Base-by-base conservation (phyloP, 257 asterid genomes). In the Thymus quinquecostatus region DNA sequence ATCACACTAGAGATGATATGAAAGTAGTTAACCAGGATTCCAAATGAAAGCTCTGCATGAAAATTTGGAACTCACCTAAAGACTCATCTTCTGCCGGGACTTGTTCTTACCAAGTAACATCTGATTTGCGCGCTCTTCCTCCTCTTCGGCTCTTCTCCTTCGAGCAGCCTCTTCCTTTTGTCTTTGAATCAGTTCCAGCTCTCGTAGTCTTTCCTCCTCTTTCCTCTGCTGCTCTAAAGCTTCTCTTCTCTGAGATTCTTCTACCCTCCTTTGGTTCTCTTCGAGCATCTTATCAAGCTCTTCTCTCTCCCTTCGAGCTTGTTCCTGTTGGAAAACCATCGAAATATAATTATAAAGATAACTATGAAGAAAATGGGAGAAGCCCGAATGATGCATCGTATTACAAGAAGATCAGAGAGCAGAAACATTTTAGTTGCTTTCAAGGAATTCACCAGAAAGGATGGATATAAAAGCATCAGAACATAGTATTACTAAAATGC, bases 271-370 rank as follows among this genome's bases (percentile, higher is more conserved):
- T 0, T 76, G 86, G 71, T 92, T 92, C 86, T 92, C 98, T 80
- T 88, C 98, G 34, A 92, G 92, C 97, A 92, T 88, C 81, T 88
- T 92, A 68, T 92, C 98, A 36, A 92, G 90, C 79, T 90, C 97
- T 67, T 92, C 97, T 77, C 96, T 90, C 84, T 92, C 98, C 75
- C 78, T 88, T 55, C 96, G 85, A 78, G 95, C 97, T 78, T 90
- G 87, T 83, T 90, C 97, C 98, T 90, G 81, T 71, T 74, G 50
- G 28, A 56, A 57, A 45, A 28, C 51, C 67, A 43, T 66, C 70
- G 44, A 53, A 32, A 28, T 53, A 64, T 11, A 38, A 33, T 69
- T 34, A 69, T 30, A 75, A 10, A 29, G 28, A 55, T 28, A 33
- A 64, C 0, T n/a, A 27, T 33, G 47, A 53, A 41, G 58, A 64